phyloP scores from a whole-genome alignment of 768 basidiomycete genomes.

The Mycena chlorophos region DNA sequence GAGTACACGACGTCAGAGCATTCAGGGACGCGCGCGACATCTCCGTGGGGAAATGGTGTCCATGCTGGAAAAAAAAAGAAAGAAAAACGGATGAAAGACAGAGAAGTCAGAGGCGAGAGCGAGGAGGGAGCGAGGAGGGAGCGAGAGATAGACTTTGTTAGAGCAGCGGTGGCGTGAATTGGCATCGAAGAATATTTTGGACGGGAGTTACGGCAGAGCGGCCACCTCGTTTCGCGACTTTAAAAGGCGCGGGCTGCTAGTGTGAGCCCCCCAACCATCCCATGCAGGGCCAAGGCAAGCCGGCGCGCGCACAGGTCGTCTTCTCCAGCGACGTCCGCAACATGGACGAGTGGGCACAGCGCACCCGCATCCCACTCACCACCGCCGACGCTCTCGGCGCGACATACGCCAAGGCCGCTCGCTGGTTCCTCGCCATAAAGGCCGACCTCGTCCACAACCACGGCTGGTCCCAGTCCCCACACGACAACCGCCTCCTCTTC shows the following conservation, averaged over 20 bases:
- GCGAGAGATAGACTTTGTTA: no score
- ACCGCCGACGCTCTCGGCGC: constrained; percentile 80
- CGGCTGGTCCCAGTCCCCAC: constrained; percentile 64
- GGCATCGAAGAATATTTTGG: no score
- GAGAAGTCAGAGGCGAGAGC: no score
- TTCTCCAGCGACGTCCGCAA: constrained; percentile 79
- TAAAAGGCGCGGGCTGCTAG: background rate
- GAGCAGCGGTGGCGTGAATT: no score
- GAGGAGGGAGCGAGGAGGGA: no score
- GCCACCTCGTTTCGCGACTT: constrained; percentile 16
- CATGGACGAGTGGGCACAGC: constrained; percentile 81
- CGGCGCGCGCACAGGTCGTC: constrained; percentile 55
- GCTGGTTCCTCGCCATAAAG: constrained; percentile 68
- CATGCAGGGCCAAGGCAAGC: constrained; percentile 36
- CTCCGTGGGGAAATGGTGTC: no score
- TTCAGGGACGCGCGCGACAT: no score
- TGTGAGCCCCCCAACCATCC: background rate
- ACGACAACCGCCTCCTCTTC: constrained; percentile 74
- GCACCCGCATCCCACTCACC: constrained; percentile 78
- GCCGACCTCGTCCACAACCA: constrained; percentile 63
- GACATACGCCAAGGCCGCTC: constrained; percentile 78
- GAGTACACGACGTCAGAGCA: no score
- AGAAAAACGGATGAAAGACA: no score
- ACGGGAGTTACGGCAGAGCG: no score
- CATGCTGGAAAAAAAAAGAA: no score